Percentiles rank a stretch among this genome's conserved stretches.
Evolutionary conservation across 1,284 basidiomycete species (phyloP).

Genomic region (Cutaneotrichosporon dermatis): DNA sequence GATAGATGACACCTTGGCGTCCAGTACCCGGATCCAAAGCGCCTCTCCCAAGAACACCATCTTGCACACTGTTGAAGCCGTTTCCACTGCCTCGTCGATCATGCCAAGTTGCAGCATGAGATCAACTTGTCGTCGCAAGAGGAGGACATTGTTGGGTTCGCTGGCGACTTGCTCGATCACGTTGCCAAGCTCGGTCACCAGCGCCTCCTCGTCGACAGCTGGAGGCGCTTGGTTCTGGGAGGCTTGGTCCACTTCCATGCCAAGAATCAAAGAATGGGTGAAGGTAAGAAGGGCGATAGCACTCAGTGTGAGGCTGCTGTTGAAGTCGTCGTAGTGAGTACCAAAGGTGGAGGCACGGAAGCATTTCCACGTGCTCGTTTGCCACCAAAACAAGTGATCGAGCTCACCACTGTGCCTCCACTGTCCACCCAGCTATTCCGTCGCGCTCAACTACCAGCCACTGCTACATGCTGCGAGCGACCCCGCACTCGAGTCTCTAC

Average conservation of each 20-base stretch:
- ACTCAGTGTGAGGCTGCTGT: not conserved
- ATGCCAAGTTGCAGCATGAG: constrained; percentile 30
- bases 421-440: too few relatives aligned
- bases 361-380: not conserved
- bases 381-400: too few relatives aligned
- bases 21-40: constrained; percentile 33
- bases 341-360: not conserved
- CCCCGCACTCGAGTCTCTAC: not conserved
- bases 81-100: constrained; percentile 23
- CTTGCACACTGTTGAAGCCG: constrained; percentile 12
- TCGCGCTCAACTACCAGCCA: too few relatives aligned
- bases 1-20: constrained; percentile 19
- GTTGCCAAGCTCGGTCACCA: constrained; percentile 26
- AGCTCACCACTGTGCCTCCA: too few relatives aligned
- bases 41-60: constrained; percentile 37
- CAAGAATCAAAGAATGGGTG: too few relatives aligned
- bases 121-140: constrained; percentile 30
- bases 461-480: too few relatives aligned
- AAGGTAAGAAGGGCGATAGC: too few relatives aligned
- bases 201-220: constrained; percentile 3
- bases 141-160: constrained; percentile 29
- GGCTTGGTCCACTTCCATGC: too few relatives aligned
- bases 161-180: constrained; percentile 26
- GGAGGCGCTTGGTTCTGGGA: not conserved
- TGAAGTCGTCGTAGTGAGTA: too few relatives aligned